Evolutionary conservation across 306 rosid genomes (phyloP).

Genomic region (Medicago lupulina): DNA sequence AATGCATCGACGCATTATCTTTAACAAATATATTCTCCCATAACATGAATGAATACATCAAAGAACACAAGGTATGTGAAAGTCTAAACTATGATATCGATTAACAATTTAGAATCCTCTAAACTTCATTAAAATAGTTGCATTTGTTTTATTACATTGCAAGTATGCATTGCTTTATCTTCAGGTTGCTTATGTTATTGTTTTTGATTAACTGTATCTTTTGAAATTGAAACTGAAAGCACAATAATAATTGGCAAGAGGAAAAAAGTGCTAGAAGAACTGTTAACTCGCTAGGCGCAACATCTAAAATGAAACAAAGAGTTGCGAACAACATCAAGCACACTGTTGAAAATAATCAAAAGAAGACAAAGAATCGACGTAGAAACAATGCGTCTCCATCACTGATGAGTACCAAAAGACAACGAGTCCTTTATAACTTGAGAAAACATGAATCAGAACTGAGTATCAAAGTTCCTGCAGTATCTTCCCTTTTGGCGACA

Average conservation of each 20-base stretch:
- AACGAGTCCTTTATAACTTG: background rate
- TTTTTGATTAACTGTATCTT: background rate
- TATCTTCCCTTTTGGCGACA: background rate
- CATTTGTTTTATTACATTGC: constrained; percentile 20
- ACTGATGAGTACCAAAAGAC: constrained; percentile 5
- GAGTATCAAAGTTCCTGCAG: background rate
- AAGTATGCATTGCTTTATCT: constrained; percentile 3
- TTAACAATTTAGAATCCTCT: background rate
- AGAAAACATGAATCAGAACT: constrained; percentile 15
- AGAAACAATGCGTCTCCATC: constrained; percentile 12
- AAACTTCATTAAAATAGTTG: background rate
- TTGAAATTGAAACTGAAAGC: constrained; percentile 24
- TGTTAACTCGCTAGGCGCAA: constrained; percentile 12
- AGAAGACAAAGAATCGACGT: constrained; percentile 10
- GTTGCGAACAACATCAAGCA: constrained; percentile 25
- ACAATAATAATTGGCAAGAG: constrained; percentile 6
- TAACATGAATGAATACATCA: constrained; percentile 23
- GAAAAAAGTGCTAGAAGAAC: background rate
- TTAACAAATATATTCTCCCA: constrained; percentile 18
- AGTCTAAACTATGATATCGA: background rate
- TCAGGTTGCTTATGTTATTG: background rate
- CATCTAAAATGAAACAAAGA: constrained; percentile 5
- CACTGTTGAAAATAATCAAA: constrained; percentile 6
- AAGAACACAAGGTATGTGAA: constrained; percentile 34
- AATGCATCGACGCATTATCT: background rate